Conservation (phyloP, 441 rosid species). For the Aquilaria agallochum region DNA sequence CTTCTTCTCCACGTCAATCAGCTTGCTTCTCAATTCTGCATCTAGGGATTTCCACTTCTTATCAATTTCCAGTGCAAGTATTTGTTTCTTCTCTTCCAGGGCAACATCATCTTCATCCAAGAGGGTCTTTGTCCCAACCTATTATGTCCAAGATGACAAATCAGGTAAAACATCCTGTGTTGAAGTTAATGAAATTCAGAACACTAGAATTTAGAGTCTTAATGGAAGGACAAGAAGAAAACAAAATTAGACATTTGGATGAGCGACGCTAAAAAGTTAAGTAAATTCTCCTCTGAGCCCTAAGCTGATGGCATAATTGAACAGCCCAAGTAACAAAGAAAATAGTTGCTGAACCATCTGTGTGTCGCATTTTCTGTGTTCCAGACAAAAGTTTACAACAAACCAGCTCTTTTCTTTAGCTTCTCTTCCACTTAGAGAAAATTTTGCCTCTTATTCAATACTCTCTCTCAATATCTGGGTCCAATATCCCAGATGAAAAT, state of each 20-base stretch:
- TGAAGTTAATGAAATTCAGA: constrained; percentile 3
- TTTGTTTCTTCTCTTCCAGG: constrained; percentile 62
- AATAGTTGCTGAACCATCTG: background rate
- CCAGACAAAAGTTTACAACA: constrained; percentile 6
- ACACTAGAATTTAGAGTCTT: constrained; percentile 5
- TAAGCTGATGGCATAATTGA: too few species aligned
- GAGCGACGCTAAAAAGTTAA: too few species aligned
- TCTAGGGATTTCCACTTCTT: constrained; percentile 69
- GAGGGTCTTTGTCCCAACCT: constrained; percentile 78
- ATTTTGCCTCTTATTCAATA: constrained; percentile 60
- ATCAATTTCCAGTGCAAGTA: constrained; percentile 78
- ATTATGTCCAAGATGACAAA: constrained; percentile 18
- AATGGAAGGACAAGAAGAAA: background rate
- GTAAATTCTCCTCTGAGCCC: too few species aligned
- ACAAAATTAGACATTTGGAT: background rate
- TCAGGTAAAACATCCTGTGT: constrained; percentile 11
- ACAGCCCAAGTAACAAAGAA: background rate
- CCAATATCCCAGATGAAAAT: constrained; percentile 40
- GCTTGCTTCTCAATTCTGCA: constrained; percentile 65
- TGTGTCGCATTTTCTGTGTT: too few species aligned
- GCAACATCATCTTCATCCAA: constrained; percentile 68
- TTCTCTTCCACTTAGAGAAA: constrained; percentile 60
- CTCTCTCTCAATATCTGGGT: constrained; percentile 47
- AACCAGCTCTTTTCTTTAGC: constrained; percentile 79
- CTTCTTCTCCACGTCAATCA: constrained; percentile 66